Conservation (phyloP, 2,329 filamentous ascomycete species). For the Dothideomycetes sp. region DNA sequence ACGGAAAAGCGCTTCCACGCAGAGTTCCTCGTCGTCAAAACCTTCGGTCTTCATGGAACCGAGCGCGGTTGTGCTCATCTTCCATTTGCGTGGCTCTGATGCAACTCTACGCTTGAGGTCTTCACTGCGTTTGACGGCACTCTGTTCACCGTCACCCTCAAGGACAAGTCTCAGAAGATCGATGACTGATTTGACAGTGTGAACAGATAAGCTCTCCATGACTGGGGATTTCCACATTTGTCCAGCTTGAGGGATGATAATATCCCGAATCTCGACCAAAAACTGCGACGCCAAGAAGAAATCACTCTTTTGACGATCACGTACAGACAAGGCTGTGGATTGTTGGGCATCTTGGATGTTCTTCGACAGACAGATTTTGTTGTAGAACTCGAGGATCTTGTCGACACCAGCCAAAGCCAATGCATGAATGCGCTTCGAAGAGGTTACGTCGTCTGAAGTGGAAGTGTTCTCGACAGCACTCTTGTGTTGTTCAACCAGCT, state of each 20-base stretch:
- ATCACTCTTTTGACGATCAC: conserved; percentile 48
- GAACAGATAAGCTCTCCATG: conserved; percentile 68
- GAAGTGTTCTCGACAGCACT: conserved; percentile 22
- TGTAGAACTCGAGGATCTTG: conserved; percentile 76
- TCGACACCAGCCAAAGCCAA: conserved; percentile 37
- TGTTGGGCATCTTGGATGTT: conserved; percentile 68
- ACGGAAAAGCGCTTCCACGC: conserved; percentile 71
- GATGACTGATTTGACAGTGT: conserved; percentile 69
- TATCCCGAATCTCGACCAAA: conserved; percentile 73
- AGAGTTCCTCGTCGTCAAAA: conserved; percentile 50
- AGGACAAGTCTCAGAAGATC: conserved; percentile 74
- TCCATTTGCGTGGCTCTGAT: conserved; percentile 43
- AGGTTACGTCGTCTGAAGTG: conserved; percentile 2
- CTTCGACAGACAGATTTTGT: conserved; percentile 66
- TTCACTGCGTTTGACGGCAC: conserved; percentile 54
- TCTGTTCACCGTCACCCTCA: conserved; percentile 64
- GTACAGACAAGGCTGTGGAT: conserved; percentile 44
- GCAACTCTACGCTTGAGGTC: conserved; percentile 43
- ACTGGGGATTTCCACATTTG: conserved; percentile 79
- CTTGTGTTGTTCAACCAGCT: conserved; percentile 18
- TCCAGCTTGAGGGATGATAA: conserved; percentile 65
- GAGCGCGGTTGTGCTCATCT: conserved; percentile 36
- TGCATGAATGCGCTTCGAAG: conserved; percentile 10
- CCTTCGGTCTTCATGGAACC: conserved; percentile 40
- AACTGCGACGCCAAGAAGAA: conserved; percentile 65